These are phyloP conservation scores for Globisporangium megalacanthum DNA, from an alignment of 352 stramenopile species.

Conservation along the genomic window DNA sequence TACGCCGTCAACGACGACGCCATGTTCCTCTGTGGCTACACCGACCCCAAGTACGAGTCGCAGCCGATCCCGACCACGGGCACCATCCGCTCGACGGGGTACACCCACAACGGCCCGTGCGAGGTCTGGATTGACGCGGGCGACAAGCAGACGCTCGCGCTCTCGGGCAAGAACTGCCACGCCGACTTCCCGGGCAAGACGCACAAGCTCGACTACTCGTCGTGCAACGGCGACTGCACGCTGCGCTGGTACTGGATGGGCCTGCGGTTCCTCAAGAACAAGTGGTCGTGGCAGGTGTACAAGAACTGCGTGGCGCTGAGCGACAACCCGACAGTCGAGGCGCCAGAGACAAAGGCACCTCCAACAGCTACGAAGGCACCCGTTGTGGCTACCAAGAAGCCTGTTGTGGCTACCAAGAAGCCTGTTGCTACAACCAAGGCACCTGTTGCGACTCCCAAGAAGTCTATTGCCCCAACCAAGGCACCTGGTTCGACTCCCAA, in stretches of 20 bases:
- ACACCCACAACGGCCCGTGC: constrained; percentile 41
- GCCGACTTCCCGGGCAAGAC: constrained; percentile 27
- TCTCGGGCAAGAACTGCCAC: constrained; percentile 32
- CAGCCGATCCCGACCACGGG: constrained; percentile 21
- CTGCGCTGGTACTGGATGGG: constrained; percentile 40
- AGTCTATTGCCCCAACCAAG: background rate
- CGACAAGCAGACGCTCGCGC: constrained; percentile 17
- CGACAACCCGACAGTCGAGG: constrained; percentile 5
- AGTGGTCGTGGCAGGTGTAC: constrained; percentile 54
- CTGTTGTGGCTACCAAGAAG: background rate
- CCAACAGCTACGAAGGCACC: background rate
- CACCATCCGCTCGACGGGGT: constrained; percentile 35
- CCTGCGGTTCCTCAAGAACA: constrained; percentile 36
- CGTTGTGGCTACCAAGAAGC: background rate
- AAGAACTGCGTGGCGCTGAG: constrained; percentile 30
- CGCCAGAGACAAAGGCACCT: constrained; percentile 1
- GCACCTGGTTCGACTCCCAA: background rate
- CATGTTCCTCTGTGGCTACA: constrained; percentile 52
- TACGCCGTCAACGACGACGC: constrained; percentile 46
- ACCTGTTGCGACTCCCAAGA: background rate
- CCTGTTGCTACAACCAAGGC: constrained; percentile 1
- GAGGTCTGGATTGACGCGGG: constrained; percentile 33
- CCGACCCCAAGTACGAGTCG: constrained; percentile 31
- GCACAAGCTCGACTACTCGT: constrained; percentile 30
- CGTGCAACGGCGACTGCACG: constrained; percentile 26